phyloP scores from a whole-genome alignment of 75 land plant genomes.

The Cryptomeria japonica region DNA sequence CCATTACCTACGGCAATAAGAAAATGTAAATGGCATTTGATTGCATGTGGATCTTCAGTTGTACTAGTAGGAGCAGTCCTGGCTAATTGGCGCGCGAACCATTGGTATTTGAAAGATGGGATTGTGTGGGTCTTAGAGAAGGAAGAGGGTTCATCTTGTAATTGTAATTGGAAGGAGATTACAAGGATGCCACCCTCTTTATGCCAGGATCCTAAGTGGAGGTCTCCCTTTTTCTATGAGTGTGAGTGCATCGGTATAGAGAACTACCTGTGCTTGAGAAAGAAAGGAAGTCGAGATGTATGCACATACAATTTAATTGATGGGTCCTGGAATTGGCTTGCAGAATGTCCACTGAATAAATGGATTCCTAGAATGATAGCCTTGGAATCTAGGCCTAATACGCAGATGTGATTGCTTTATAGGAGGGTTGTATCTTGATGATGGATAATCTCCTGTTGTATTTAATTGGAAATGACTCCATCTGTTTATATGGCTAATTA shows the following conservation, averaged over 20 bases:
- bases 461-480: neutral
- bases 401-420: neutral
- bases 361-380: neutral
- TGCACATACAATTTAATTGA: neutral
- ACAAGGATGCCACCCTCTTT: neutral
- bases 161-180: neutral
- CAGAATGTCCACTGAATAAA: neutral
- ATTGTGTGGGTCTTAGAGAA: neutral
- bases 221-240: neutral
- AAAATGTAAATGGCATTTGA: neutral
- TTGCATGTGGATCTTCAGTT: neutral
- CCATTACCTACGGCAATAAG: neutral
- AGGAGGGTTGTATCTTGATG: neutral
- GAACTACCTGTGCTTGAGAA: neutral
- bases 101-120: neutral
- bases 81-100: neutral
- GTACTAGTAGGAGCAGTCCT: constrained; percentile 2
- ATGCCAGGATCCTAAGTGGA: neutral
- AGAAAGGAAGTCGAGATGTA: neutral
- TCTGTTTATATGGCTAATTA: neutral
- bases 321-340: constrained; percentile 1
- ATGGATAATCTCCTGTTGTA: neutral
- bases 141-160: neutral
- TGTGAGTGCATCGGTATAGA: neutral
- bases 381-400: neutral